Conservation (phyloP, 148 eudicot species). For the Rhododendron molle region DNA sequence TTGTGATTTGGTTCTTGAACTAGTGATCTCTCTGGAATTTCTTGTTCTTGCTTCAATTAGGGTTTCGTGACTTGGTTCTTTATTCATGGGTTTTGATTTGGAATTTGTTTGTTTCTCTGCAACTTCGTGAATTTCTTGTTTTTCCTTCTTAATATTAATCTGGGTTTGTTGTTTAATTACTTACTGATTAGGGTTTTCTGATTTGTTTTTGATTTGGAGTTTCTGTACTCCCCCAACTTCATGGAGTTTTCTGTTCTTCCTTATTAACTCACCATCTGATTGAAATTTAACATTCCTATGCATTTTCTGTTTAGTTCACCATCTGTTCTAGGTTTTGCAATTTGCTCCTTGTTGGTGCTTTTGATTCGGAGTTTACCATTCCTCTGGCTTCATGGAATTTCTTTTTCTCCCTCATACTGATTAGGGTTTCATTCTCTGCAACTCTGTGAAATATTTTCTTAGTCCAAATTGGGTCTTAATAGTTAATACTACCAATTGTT, state of each 20-base stretch:
- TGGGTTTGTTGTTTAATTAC: background rate
- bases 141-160: background rate
- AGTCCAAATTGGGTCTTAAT: background rate
- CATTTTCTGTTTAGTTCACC: background rate
- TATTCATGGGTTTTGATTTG: background rate
- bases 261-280: background rate
- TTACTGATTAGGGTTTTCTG: background rate
- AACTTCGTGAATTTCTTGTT: background rate
- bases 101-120: background rate
- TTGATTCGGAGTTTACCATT: background rate
- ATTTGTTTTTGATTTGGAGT: background rate
- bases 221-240: background rate
- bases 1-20: background rate
- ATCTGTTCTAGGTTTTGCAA: background rate
- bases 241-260: background rate
- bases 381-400: background rate
- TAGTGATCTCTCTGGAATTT: background rate
- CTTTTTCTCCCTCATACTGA: background rate
- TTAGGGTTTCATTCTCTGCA: background rate
- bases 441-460: background rate
- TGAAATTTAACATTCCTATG: background rate
- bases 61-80: background rate
- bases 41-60: background rate
- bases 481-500: background rate
- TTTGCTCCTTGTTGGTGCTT: background rate